Base-by-base conservation (phyloP, 148 eudicot genomes). In the Vaccinium darrowii region DNA sequence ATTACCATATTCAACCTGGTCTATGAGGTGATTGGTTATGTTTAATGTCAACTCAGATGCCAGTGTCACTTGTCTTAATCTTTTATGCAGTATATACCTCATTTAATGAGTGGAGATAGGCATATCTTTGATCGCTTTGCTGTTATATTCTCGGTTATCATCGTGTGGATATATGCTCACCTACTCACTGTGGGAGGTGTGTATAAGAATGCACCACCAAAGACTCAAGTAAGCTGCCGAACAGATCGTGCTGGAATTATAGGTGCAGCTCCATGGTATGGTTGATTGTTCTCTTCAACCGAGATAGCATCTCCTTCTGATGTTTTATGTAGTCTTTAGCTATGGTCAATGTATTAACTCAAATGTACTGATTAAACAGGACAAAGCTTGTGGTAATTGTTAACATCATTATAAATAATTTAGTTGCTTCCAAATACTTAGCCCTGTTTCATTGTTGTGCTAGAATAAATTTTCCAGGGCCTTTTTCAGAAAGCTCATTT, bases 211-310 rank as follows among this genome's bases (percentile, higher is more conserved):
- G 74, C 88, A 50, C 88, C 98, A 47, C 27, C 19, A 76, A 83
- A 86, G 47, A 95, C 99, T 76, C 98, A 97, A 84, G 0, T 78
- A 52, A 95, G 98, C 85, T 97, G 99, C 86, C 88, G 99, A 88
- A 94, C 96, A 54, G 99, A 97, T 84, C 98, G 96, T 85, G 92
- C 99, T 86, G 98, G 96, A 86, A 87, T 97, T 51, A 93, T 95
- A 50, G 81, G 92, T 58, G 93, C 87, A 39, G 94, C 99, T 81
- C 92, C 94, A 21, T 97, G 99, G 99, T 94, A 92, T 87, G 88
- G n/a, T 30, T 51, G 39, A 49, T 27, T 78, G 8, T 58, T 56
- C 30, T 79, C 69, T 19, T 39, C 25, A 54, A 56, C 8, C 7
- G 21, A 78, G 60, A 78, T 0, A 10, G 27, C 79, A 19, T 76